A percentile compares a stretch with the other conserved stretches of the same genome.
Evolutionary conservation across 306 rosid species (phyloP).

Genomic region (Cucurbita ficifolia): DNA sequence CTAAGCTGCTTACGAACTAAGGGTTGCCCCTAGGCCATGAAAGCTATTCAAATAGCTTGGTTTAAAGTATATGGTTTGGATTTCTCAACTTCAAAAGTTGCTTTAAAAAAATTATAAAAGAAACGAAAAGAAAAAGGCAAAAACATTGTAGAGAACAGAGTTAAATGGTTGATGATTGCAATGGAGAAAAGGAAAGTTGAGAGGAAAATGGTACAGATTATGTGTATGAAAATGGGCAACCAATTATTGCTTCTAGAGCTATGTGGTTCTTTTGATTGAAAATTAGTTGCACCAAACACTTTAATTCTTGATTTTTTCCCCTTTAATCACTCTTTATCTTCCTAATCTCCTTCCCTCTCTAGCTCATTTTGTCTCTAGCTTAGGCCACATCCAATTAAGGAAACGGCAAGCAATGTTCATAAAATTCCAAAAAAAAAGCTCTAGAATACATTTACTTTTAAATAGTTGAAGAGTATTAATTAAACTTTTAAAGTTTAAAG

Average conservation of each 20-base stretch:
- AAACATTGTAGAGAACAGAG: neutral
- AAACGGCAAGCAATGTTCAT: neutral
- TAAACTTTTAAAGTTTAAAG: too few species aligned
- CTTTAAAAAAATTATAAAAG: neutral
- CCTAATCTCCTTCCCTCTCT: neutral
- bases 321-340: neutral
- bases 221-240: neutral
- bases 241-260: neutral
- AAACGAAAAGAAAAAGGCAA: neutral
- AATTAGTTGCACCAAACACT: neutral
- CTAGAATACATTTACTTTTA: too few species aligned
- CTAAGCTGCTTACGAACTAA: neutral
- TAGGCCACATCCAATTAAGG: neutral
- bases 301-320: neutral
- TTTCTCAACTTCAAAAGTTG: neutral
- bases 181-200: neutral
- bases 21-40: neutral
- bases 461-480: too few species aligned
- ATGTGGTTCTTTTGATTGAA: neutral
- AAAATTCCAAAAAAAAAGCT: too few species aligned
- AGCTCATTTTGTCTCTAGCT: neutral
- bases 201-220: neutral
- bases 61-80: neutral
- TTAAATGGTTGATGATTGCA: neutral
- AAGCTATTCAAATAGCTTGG: neutral